These are phyloP conservation scores for Loxodes magnus DNA, from an alignment of 73 alveolate genomes.

Conservation along the genomic window DNA sequence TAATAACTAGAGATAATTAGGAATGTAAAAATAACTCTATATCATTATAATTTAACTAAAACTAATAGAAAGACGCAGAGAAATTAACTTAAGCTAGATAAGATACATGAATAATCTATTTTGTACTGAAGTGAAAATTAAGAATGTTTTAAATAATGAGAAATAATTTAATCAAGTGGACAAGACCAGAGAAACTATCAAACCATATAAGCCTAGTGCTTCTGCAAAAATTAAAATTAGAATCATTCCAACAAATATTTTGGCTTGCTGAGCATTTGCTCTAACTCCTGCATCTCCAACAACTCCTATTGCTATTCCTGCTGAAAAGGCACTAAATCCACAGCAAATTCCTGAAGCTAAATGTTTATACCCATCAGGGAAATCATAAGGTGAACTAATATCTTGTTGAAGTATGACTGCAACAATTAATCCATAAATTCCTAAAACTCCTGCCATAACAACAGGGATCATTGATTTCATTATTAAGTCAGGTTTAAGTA, in stretches of 20 bases:
- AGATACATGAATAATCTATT: too few relatives aligned
- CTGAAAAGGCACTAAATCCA: slow-evolving; percentile 94
- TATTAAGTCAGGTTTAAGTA: slow-evolving; percentile 95
- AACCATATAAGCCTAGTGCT: slow-evolving; percentile 95
- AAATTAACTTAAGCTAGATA: too few relatives aligned
- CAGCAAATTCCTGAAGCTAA: slow-evolving; percentile 93
- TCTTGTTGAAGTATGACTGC: slow-evolving; percentile 85
- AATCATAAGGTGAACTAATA: slow-evolving; percentile 33
- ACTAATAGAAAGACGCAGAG: too few relatives aligned
- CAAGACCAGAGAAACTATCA: slow-evolving; percentile 81
- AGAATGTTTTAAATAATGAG: too few relatives aligned
- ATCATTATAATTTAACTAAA: too few relatives aligned
- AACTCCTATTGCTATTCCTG: slow-evolving; percentile 98
- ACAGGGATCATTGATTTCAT: slow-evolving; percentile 97
- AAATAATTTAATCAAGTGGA: too few relatives aligned
- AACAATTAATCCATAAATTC: slow-evolving; percentile 96
- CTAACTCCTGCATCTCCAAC: slow-evolving; percentile 99
- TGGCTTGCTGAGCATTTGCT: slow-evolving; percentile 96
- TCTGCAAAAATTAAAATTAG: slow-evolving; percentile 94
- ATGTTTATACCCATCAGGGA: slow-evolving; percentile 82
- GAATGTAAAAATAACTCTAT: too few relatives aligned
- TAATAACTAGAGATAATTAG: too few relatives aligned
- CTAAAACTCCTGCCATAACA: slow-evolving; percentile 99
- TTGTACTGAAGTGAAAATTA: too few relatives aligned
- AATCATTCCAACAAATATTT: slow-evolving; percentile 96